Evolutionary conservation across 306 rosid genomes (phyloP).

Genomic region (Vigna trinervia): DNA sequence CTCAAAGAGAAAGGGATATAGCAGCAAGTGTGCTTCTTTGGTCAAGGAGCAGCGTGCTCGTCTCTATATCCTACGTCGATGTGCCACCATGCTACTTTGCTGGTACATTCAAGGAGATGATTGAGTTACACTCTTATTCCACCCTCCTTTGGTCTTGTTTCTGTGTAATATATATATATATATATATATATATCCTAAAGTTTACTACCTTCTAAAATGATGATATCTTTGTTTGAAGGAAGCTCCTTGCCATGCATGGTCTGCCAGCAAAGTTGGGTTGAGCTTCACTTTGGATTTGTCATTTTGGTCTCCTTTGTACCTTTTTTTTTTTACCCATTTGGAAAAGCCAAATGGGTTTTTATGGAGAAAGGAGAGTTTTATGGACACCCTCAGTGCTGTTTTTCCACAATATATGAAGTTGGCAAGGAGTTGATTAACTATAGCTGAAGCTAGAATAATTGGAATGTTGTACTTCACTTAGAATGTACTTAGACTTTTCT

Average conservation of each 20-base stretch:
- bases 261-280: slow-evolving; percentile 45
- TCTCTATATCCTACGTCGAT: slow-evolving; percentile 83
- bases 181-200: background rate
- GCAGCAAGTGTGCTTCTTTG: slow-evolving; percentile 72
- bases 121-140: slow-evolving; percentile 35
- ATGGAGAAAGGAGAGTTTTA: slow-evolving; percentile 51
- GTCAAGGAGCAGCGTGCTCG: slow-evolving; percentile 92
- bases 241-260: slow-evolving; percentile 33
- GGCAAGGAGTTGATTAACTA: slow-evolving; percentile 37
- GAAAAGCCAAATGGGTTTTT: slow-evolving; percentile 53
- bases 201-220: slow-evolving; percentile 20
- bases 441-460: slow-evolving; percentile 50
- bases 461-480: slow-evolving; percentile 38
- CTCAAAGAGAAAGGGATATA: slow-evolving; percentile 56
- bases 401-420: slow-evolving; percentile 48
- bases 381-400: slow-evolving; percentile 46
- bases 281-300: slow-evolving; percentile 44
- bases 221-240: slow-evolving; percentile 7
- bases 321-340: slow-evolving; percentile 54
- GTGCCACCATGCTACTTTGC: slow-evolving; percentile 97
- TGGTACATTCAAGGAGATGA: slow-evolving; percentile 97
- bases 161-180: background rate
- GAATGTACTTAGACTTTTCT: slow-evolving; percentile 23
- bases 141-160: slow-evolving; percentile 21
- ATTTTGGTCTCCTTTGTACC: slow-evolving; percentile 40